These are phyloP conservation scores for Plantago lanceolata DNA, from an alignment of 305 asterid species.

Conservation along the genomic window DNA sequence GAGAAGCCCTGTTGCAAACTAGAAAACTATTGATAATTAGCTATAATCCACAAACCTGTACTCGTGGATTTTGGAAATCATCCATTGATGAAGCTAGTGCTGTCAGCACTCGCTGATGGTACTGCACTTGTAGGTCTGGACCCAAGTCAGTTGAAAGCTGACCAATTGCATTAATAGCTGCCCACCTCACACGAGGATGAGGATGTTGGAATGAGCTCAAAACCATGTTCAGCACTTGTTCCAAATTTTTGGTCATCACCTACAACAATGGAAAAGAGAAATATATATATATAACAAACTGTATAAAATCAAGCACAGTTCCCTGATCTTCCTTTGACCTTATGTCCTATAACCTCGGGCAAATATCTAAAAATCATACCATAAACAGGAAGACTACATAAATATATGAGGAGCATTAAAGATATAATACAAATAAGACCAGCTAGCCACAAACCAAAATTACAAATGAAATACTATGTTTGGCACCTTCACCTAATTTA, in stretches of 20 bases:
- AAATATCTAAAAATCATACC: neutral
- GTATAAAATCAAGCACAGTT: conserved; percentile 8
- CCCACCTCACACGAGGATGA: conserved; percentile 94
- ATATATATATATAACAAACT: neutral
- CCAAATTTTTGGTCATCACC: conserved; percentile 85
- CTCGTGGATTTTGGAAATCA: conserved; percentile 90
- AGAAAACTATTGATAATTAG: neutral
- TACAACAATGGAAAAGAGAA: conserved; percentile 18
- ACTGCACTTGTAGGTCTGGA: conserved; percentile 79
- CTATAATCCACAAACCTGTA: conserved; percentile 53
- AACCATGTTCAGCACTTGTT: conserved; percentile 85
- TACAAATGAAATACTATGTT: neutral
- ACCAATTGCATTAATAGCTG: conserved; percentile 85
- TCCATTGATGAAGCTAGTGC: conserved; percentile 86
- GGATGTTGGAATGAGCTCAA: conserved; percentile 86
- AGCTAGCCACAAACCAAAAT: neutral
- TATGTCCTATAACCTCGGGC: conserved; percentile 4
- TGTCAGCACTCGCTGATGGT: conserved; percentile 68
- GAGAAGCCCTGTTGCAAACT: neutral
- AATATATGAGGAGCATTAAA: neutral
- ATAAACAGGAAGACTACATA: neutral
- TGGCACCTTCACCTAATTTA: neutral
- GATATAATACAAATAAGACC: neutral
- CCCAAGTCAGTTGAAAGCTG: conserved; percentile 87
- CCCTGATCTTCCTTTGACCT: too few species aligned